These are phyloP conservation scores for Tolypocladium album DNA, from an alignment of 2,329 filamentous ascomycete species.

Conservation along the genomic window DNA sequence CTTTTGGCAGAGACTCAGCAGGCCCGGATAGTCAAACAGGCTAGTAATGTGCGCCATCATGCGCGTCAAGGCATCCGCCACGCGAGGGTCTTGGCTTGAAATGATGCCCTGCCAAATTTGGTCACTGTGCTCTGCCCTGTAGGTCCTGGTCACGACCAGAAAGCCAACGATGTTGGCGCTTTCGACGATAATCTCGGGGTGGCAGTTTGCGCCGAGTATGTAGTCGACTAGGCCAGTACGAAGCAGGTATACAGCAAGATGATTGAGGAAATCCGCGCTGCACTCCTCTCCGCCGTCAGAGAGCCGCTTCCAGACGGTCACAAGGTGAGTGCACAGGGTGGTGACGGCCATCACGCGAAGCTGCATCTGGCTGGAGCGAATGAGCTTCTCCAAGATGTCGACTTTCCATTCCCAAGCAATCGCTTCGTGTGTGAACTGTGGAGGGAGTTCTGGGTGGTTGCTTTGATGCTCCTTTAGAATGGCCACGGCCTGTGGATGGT, in stretches of 20 bases:
- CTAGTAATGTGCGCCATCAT: conserved; percentile 45
- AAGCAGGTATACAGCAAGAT: conserved; percentile 59
- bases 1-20: conserved; percentile 63
- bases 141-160: conserved; percentile 67
- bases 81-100: conserved; percentile 70
- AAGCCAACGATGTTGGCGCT: conserved; percentile 82
- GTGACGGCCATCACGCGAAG: conserved; percentile 70
- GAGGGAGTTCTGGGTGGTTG: conserved; percentile 24
- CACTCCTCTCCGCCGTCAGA: conserved; percentile 33
- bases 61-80: conserved; percentile 67
- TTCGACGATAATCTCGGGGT: conserved; percentile 77
- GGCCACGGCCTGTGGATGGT: conserved; percentile 22
- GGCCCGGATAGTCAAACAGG: conserved; percentile 34
- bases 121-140: conserved; percentile 62
- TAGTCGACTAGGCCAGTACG: conserved; percentile 69
- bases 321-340: conserved; percentile 61
- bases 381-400: conserved; percentile 55
- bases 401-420: conserved; percentile 60
- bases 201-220: conserved; percentile 80
- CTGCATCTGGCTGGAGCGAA: conserved; percentile 83
- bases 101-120: conserved; percentile 75
- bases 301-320: conserved; percentile 52
- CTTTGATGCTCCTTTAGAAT: conserved; percentile 12
- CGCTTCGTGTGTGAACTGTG: conserved; percentile 32
- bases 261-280: conserved; percentile 43